phyloP scores from a whole-genome alignment of 2,329 filamentous ascomycete species.

The Cyanodermella asteris region DNA sequence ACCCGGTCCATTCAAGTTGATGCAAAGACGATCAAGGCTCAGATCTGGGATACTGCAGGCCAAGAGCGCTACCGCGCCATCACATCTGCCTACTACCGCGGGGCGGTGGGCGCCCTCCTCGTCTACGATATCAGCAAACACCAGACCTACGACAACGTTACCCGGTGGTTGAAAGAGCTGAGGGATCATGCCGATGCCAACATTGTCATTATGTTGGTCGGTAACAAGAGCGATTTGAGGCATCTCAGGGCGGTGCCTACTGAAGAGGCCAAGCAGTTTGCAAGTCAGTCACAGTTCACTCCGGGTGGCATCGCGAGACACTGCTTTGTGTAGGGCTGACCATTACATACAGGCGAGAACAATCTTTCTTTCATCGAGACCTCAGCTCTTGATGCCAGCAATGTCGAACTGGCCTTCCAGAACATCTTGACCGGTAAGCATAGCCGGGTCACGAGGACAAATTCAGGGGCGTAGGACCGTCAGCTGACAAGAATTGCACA shows the following conservation, averaged over 20 bases:
- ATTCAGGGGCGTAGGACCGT: not conserved
- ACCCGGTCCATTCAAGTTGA: constrained; percentile 97
- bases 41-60: constrained; percentile 98
- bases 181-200: constrained; percentile 95
- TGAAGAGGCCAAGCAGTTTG: constrained; percentile 94
- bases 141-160: constrained; percentile 98
- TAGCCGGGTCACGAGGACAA: not conserved
- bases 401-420: constrained; percentile 97
- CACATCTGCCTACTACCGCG: constrained; percentile 96
- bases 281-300: constrained; percentile 63
- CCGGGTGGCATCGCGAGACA: constrained; percentile 4
- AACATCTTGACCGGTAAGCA: constrained; percentile 88
- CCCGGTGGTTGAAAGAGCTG: constrained; percentile 95
- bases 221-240: constrained; percentile 99
- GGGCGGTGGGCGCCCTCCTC: constrained; percentile 86
- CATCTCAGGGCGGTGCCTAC: constrained; percentile 92
- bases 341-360: constrained; percentile 55
- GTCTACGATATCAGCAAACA: constrained; percentile 99
- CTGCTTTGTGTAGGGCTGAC: constrained; percentile 8
- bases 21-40: constrained; percentile 98
- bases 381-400: constrained; percentile 93
- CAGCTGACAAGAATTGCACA: constrained; percentile 17
- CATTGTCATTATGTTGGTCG: constrained; percentile 98
- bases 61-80: constrained; percentile 98
- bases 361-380: constrained; percentile 98